Evolutionary conservation across 768 basidiomycete genomes (phyloP).

Genomic region (Pseudohyphozyma bogoriensis): DNA sequence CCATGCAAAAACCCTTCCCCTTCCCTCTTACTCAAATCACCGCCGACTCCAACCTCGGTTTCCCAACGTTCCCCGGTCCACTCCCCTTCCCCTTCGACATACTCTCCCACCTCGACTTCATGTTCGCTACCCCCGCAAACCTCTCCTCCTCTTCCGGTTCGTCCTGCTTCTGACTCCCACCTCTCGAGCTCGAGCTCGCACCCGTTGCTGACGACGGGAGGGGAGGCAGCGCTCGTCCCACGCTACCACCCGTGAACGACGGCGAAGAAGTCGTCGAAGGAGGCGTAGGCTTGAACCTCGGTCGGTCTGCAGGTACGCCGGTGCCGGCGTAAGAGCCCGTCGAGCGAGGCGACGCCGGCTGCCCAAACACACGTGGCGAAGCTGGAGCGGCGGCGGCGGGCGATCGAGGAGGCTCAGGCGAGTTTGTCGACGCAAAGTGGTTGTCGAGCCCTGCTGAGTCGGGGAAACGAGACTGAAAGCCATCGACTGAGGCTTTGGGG

Average conservation of each 20-base stretch:
- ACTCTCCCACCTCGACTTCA: conserved; percentile 31
- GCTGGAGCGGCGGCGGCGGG: no score
- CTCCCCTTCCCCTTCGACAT: conserved; percentile 4
- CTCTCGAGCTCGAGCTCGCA: neutral
- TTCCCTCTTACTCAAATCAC: neutral
- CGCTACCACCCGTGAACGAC: no score
- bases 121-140: conserved; percentile 30
- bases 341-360: neutral
- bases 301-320: neutral
- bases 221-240: neutral
- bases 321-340: neutral
- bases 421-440: neutral
- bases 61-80: neutral
- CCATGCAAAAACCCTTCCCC: neutral
- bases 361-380: no score
- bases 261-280: neutral
- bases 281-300: conserved; percentile 23
- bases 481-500: neutral
- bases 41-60: conserved; percentile 11
- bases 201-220: neutral
- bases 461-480: neutral
- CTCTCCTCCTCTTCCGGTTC: conserved; percentile 19
- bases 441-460: neutral
- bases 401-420: neutral
- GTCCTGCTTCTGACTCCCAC: neutral